Conservation (phyloP, 768 basidiomycete genomes). For the Russula foetens region DNA sequence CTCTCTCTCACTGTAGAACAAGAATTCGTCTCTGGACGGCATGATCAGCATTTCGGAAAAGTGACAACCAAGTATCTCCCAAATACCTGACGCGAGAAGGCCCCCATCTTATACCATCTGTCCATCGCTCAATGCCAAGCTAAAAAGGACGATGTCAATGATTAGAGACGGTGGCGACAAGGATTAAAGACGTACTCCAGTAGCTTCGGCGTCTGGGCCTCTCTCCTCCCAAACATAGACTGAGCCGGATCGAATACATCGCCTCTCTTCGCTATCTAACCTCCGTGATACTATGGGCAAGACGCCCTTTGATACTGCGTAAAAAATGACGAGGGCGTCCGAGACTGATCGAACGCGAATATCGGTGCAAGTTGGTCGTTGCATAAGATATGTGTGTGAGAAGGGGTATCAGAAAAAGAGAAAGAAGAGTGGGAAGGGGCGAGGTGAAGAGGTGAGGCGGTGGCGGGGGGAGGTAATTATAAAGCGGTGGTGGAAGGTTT, state of each 20-base stretch:
- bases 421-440: background rate
- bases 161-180: background rate
- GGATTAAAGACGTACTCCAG: slow-evolving; percentile 40
- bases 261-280: slow-evolving; percentile 68
- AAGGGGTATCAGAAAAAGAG: background rate
- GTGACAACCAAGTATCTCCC: background rate
- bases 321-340: slow-evolving; percentile 70
- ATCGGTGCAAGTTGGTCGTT: slow-evolving; percentile 57
- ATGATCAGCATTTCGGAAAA: background rate
- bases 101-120: slow-evolving; percentile 65
- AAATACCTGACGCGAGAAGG: slow-evolving; percentile 69
- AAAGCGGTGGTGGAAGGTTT: slow-evolving; percentile 5
- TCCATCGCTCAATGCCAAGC: slow-evolving; percentile 78
- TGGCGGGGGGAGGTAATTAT: slow-evolving; percentile 1
- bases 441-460: background rate
- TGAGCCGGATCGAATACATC: slow-evolving; percentile 59
- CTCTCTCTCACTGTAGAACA: slow-evolving; percentile 69
- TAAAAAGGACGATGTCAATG: slow-evolving; percentile 21
- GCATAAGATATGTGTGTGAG: slow-evolving; percentile 37
- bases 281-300: slow-evolving; percentile 64
- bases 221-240: slow-evolving; percentile 85
- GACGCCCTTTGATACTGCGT: slow-evolving; percentile 50
- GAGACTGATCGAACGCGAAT: slow-evolving; percentile 54
- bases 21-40: slow-evolving; percentile 48
- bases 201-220: slow-evolving; percentile 54